Conservation (phyloP, 1,284 basidiomycete genomes). For the Microbotryum saponariae region DNA sequence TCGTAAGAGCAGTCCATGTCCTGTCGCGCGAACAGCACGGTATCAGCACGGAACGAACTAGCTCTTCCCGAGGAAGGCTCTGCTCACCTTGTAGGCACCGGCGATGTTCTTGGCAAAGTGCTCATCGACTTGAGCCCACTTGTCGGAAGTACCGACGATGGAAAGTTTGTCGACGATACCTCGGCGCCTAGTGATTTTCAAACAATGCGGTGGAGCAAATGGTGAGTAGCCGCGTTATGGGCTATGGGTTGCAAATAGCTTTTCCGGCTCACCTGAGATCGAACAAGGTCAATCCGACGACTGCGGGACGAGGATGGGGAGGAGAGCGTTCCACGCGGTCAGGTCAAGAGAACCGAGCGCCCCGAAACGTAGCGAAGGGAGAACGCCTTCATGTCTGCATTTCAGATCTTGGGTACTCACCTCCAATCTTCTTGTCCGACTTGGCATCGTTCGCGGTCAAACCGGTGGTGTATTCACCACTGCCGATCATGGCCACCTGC, state of each 20-base stretch:
- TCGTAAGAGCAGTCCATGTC: conserved; percentile 53
- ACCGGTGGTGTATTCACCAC: conserved; percentile 84
- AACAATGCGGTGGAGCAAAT: not conserved
- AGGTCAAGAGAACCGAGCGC: not conserved
- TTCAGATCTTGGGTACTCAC: not conserved
- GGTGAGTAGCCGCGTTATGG: too few species aligned
- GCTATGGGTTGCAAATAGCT: too few species aligned
- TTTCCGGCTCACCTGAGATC: conserved; percentile 49
- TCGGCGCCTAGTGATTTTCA: conserved; percentile 50
- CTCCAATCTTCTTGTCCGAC: conserved; percentile 78
- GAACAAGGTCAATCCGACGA: conserved; percentile 81
- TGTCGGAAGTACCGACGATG: conserved; percentile 80
- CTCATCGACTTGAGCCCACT: conserved; percentile 73
- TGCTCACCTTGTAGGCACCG: conserved; percentile 63
- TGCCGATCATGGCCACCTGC: conserved; percentile 17
- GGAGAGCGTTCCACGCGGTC: conserved; percentile 4
- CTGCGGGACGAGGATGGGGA: conserved; percentile 50
- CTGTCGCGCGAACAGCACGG: not conserved
- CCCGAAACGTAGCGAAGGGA: too few species aligned
- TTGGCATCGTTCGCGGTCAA: conserved; percentile 83
- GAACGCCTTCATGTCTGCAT: too few species aligned
- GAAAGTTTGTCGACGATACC: conserved; percentile 64
- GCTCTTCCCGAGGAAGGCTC: conserved; percentile 64
- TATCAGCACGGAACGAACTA: not conserved
- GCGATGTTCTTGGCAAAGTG: conserved; percentile 79